Base-by-base conservation (phyloP, 2,329 filamentous ascomycete species). In the Colletotrichum sp. region DNA sequence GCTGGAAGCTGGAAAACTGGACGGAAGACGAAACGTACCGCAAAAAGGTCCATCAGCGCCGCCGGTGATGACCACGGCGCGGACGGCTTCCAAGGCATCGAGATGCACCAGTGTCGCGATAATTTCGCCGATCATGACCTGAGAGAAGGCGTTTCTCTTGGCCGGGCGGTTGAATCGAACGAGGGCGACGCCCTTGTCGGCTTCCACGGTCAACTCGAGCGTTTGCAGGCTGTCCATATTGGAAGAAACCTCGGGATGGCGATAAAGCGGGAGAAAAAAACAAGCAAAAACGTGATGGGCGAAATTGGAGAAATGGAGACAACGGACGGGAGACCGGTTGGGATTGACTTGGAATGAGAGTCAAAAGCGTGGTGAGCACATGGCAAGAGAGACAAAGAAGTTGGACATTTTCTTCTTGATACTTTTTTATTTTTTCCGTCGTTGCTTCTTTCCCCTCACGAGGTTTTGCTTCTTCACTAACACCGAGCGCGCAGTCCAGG, bases 71-170 rank as follows among this genome's bases (percentile, higher is more conserved):
- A 87, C 80, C 24, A 87, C 82, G 28, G 80, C 85, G 49, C 82
- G 81, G 60, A 87, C 80, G n/a, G 67, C 13, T n/a, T 76, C 71
- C 34, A 68, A 28, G 57, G 75, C 68, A 34, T 78, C 75, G 63
- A 78, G 75, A 13, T 77, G 71, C 34, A 28, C 30, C 32, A 77
- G 64, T 44, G 75, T 78, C 12, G 66, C 77, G 18, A 87, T 80
- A 6, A 91, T 82, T 63, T 90, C 85, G 72, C 81, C 79, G 77
- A 90, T 88, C 83, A 92, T 87, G 63, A 82, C 81, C 71, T 86
- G 84, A 3, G 90, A 92, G 73, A 92, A 87, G 12, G 91, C 90
- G 85, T 92, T 93, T 71, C 90, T 86, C 81, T 92, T 92, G 62
- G 86, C 84, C 3, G 89, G 90, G 4, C 91, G 86, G 82, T 90